phyloP scores from a whole-genome alignment of 2,329 filamentous ascomycete genomes.

The Hymenoscyphus occultus region DNA sequence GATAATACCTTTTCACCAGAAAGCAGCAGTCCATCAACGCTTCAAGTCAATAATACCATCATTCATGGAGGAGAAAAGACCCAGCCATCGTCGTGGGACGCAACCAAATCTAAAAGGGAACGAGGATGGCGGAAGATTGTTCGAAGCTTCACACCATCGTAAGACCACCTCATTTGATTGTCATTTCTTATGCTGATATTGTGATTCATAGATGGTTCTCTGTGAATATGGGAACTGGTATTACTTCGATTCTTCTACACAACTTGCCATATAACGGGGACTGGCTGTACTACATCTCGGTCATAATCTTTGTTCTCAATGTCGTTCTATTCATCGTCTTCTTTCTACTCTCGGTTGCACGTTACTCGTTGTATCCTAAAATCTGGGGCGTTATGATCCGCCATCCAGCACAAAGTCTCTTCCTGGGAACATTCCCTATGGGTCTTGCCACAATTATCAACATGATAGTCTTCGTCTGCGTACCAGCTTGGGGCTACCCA shows the following conservation, averaged over 20 bases:
- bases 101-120: slow-evolving; percentile 3
- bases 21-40: slow-evolving; percentile 3
- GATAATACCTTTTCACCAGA: neutral
- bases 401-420: slow-evolving; percentile 65
- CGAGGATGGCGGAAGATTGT: slow-evolving; percentile 39
- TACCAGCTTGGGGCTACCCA: slow-evolving; percentile 58
- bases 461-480: slow-evolving; percentile 59
- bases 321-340: slow-evolving; percentile 55
- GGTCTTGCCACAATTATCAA: slow-evolving; percentile 66
- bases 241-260: slow-evolving; percentile 61
- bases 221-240: slow-evolving; percentile 65
- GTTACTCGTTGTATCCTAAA: slow-evolving; percentile 63
- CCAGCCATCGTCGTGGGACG: neutral
- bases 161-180: slow-evolving; percentile 26
- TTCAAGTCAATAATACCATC: neutral
- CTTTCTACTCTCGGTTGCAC: slow-evolving; percentile 50
- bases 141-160: slow-evolving; percentile 55
- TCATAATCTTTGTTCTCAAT: slow-evolving; percentile 60
- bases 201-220: slow-evolving; percentile 51
- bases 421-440: slow-evolving; percentile 68
- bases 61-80: neutral
- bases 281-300: slow-evolving; percentile 58
- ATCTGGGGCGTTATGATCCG: slow-evolving; percentile 65
- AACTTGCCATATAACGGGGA: slow-evolving; percentile 57
- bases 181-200: neutral